Conservation (phyloP, 2,329 filamentous ascomycete genomes). For the Epichloe elymi region DNA sequence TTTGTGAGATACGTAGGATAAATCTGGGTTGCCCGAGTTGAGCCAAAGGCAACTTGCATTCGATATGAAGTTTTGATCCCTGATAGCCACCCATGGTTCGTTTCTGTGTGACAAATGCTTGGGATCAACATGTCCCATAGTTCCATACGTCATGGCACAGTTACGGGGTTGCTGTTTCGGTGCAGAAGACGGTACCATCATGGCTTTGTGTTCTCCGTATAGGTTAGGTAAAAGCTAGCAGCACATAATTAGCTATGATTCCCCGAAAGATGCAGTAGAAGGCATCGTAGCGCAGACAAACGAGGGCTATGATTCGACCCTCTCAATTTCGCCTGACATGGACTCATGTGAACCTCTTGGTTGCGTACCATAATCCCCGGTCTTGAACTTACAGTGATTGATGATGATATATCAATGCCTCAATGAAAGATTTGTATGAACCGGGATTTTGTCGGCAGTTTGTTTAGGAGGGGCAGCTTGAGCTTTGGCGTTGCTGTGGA, state of each 20-base stretch:
- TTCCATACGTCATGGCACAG: conserved; percentile 61
- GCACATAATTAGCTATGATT: background rate
- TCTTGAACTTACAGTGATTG: background rate
- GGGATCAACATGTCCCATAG: conserved; percentile 56
- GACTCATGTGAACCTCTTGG: background rate
- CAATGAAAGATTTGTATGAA: background rate
- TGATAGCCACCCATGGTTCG: conserved; percentile 62
- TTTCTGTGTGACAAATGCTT: conserved; percentile 57
- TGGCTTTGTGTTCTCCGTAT: conserved; percentile 11
- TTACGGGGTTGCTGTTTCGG: conserved; percentile 46
- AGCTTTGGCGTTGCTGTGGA: background rate
- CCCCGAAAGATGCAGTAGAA: background rate
- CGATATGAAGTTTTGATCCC: conserved; percentile 53
- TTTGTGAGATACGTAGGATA: background rate
- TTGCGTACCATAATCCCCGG: background rate
- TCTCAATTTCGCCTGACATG: background rate
- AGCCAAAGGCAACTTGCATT: conserved; percentile 32
- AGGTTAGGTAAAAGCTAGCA: background rate
- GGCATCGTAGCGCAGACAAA: background rate
- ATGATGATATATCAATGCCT: background rate
- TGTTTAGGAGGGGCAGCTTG: background rate
- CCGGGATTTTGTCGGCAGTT: background rate
- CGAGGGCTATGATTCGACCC: background rate
- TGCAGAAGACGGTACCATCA: conserved; percentile 32
- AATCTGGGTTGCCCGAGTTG: background rate